phyloP scores from a whole-genome alignment of 257 asterid genomes.

The Capsicum baccatum region DNA sequence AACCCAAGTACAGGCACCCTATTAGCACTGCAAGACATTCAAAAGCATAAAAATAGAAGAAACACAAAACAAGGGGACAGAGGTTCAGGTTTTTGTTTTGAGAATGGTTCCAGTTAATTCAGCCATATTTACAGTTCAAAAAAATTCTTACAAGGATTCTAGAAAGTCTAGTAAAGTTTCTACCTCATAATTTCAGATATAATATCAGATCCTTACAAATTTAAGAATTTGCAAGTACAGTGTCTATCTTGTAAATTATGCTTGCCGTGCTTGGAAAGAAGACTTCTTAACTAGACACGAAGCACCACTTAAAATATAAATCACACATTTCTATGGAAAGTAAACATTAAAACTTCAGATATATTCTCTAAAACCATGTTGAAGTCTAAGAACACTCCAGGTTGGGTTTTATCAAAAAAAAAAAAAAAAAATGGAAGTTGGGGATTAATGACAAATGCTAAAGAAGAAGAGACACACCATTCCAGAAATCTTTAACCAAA shows the following conservation, averaged over 20 bases:
- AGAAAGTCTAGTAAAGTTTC: neutral
- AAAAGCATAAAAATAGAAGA: neutral
- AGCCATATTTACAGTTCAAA: neutral
- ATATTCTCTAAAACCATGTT: neutral
- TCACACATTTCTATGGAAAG: neutral
- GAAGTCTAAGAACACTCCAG: neutral
- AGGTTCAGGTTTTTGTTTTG: neutral
- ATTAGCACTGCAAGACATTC: neutral
- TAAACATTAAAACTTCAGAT: neutral
- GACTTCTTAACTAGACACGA: neutral
- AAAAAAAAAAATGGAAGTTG: neutral
- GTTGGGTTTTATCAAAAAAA: neutral
- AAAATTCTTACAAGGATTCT: neutral
- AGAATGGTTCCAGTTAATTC: neutral
- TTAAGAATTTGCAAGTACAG: neutral
- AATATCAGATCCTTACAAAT: neutral
- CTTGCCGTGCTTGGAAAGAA: no score
- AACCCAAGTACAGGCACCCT: conserved; percentile 4
- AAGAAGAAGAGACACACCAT: conserved; percentile 12
- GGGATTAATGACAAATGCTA: neutral
- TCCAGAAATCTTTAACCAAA: conserved; percentile 10
- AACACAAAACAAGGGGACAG: neutral
- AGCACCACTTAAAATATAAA: neutral
- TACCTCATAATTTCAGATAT: neutral
- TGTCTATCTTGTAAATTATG: neutral